phyloP scores from a whole-genome alignment of 306 rosid genomes.

The Glycine tomentella region DNA sequence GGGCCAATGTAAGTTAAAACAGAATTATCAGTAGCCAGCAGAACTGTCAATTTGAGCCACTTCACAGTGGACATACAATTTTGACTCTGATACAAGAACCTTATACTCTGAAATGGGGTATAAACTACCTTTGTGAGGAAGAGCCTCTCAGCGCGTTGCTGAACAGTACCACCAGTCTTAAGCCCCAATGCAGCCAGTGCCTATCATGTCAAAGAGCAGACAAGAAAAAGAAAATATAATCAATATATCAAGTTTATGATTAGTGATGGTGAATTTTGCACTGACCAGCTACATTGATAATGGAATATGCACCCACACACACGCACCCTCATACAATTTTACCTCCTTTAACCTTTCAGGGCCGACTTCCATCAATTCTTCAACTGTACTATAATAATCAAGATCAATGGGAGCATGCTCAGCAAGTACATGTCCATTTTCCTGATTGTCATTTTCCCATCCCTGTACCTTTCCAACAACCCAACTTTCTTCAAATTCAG shows the following conservation, averaged over 20 bases:
- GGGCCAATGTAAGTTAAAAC: constrained; percentile 9
- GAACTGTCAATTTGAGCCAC: too few relatives aligned
- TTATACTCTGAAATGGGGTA: neutral
- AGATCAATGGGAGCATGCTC: constrained; percentile 75
- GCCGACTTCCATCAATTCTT: constrained; percentile 85
- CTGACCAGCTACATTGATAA: neutral
- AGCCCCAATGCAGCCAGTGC: constrained; percentile 83
- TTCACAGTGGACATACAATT: neutral
- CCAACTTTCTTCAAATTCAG: constrained; percentile 92
- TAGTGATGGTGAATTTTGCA: constrained; percentile 6
- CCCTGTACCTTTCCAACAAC: constrained; percentile 63
- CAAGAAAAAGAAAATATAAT: constrained; percentile 14
- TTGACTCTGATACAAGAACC: neutral
- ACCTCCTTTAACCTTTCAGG: constrained; percentile 97
- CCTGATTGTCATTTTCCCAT: constrained; percentile 78
- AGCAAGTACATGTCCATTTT: constrained; percentile 65
- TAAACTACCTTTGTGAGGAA: constrained; percentile 85
- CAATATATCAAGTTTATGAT: constrained; percentile 10
- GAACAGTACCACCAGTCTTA: constrained; percentile 89
- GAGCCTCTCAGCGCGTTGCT: constrained; percentile 98
- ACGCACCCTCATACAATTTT: constrained; percentile 16
- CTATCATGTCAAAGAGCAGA: constrained; percentile 51
- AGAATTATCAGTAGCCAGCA: too few relatives aligned
- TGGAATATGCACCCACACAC: neutral
- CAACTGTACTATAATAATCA: constrained; percentile 86